Evolutionary conservation across 495 filamentous ascomycete genomes (phyloP).

Genomic region (Podospora pseudopauciseta): DNA sequence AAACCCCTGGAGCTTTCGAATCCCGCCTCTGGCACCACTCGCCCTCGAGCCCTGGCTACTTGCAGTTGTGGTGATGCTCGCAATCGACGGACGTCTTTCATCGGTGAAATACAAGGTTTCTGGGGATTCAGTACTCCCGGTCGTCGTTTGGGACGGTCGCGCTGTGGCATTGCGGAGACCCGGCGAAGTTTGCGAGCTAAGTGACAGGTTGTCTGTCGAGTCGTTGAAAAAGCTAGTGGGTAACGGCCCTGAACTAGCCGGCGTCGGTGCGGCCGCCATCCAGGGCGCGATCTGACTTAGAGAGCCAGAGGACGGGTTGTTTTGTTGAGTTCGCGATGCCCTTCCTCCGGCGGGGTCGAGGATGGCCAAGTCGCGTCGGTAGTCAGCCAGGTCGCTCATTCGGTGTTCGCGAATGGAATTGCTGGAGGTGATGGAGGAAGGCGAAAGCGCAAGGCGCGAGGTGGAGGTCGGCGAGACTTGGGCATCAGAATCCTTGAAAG

Average conservation of each 20-base stretch:
- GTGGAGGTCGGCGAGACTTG: slow-evolving; percentile 51
- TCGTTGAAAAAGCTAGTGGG: slow-evolving; percentile 60
- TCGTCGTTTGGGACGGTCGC: slow-evolving; percentile 42
- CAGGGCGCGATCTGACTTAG: slow-evolving; percentile 46
- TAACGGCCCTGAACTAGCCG: slow-evolving; percentile 30
- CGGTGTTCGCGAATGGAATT: slow-evolving; percentile 45
- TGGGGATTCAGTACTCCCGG: slow-evolving; percentile 62
- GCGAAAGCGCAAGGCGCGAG: slow-evolving; percentile 45
- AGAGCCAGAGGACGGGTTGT: slow-evolving; percentile 49
- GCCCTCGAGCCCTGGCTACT: slow-evolving; percentile 89
- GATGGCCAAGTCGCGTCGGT: slow-evolving; percentile 68
- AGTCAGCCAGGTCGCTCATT: slow-evolving; percentile 57
- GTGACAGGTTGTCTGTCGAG: slow-evolving; percentile 59
- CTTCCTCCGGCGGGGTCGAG: slow-evolving; percentile 57
- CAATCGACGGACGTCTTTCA: slow-evolving; percentile 80
- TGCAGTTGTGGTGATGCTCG: slow-evolving; percentile 77
- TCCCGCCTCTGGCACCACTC: slow-evolving; percentile 60
- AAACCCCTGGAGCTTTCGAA: slow-evolving; percentile 75
- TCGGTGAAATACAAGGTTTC: slow-evolving; percentile 64
- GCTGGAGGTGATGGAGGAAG: slow-evolving; percentile 46
- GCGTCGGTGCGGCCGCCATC: slow-evolving; percentile 39
- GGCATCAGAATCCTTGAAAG: slow-evolving; percentile 44
- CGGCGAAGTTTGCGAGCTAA: slow-evolving; percentile 59
- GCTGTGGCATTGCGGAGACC: slow-evolving; percentile 63
- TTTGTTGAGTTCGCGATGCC: slow-evolving; percentile 48